These are phyloP conservation scores for Fraxinus albicans DNA, from an alignment of 305 asterid genomes.

Conservation along the genomic window DNA sequence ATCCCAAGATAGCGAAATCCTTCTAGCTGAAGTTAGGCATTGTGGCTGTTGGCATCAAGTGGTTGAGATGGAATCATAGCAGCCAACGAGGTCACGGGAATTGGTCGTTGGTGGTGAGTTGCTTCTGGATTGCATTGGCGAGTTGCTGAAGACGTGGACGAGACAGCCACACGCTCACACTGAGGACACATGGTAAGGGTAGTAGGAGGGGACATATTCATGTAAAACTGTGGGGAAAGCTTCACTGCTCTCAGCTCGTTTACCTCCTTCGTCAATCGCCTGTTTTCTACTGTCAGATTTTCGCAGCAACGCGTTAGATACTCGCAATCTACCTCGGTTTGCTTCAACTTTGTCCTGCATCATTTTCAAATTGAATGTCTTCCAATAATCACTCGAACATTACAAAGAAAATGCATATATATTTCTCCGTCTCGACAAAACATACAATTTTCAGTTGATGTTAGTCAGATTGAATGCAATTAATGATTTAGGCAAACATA, in stretches of 20 bases:
- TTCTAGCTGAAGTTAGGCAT: constrained; percentile 18
- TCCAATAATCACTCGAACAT: not conserved
- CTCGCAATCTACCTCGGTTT: constrained; percentile 94
- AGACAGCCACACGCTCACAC: constrained; percentile 77
- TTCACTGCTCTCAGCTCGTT: constrained; percentile 77
- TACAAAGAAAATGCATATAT: not conserved
- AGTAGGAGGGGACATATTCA: constrained; percentile 95
- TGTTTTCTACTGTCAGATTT: constrained; percentile 75
- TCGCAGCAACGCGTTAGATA: constrained; percentile 86
- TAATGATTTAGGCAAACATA: not conserved
- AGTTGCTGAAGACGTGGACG: constrained; percentile 37
- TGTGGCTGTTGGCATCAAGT: constrained; percentile 32
- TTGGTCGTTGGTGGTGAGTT: constrained; percentile 33
- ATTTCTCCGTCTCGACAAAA: not conserved
- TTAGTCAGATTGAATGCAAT: not conserved
- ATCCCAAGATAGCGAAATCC: not conserved
- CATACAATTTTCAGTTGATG: not conserved
- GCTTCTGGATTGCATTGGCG: constrained; percentile 25
- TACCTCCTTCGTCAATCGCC: constrained; percentile 84
- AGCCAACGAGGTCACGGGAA: constrained; percentile 51
- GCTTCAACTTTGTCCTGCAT: constrained; percentile 94
- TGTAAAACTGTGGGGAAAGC: constrained; percentile 80
- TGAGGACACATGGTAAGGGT: constrained; percentile 98
- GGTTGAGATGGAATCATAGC: constrained; percentile 42
- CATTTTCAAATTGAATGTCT: not conserved